Percentiles rank a stretch among this genome's conserved stretches.
Conservation (phyloP, 148 eudicot species). For the Vaccinium corymbosum region DNA sequence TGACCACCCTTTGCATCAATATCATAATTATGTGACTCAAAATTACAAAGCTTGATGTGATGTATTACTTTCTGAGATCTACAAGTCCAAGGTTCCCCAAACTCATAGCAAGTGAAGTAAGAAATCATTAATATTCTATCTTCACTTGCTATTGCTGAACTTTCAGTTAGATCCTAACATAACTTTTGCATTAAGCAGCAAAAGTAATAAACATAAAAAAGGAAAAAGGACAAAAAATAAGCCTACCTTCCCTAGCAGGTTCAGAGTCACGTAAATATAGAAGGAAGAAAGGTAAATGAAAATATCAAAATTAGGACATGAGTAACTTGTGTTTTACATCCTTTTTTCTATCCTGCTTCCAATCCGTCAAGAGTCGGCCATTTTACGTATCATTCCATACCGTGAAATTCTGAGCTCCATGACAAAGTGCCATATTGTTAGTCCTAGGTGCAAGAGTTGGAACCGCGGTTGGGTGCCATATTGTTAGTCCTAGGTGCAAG, state of each 20-base stretch:
- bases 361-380: background rate
- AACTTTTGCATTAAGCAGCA: background rate
- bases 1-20: conserved; percentile 30
- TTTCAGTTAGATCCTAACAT: conserved; percentile 31
- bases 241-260: conserved; percentile 23
- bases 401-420: conserved; percentile 52
- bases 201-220: background rate
- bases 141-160: conserved; percentile 46
- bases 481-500: conserved; percentile 29
- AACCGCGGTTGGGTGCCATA: too few species aligned
- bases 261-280: conserved; percentile 17
- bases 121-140: background rate
- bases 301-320: conserved; percentile 16
- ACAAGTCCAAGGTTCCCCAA: conserved; percentile 58
- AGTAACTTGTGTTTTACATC: background rate
- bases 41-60: conserved; percentile 50
- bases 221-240: background rate
- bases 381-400: conserved; percentile 64
- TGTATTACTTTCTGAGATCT: conserved; percentile 51
- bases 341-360: background rate
- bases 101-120: conserved; percentile 54
- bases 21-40: conserved; percentile 29
- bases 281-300: conserved; percentile 21
- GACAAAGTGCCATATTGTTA: conserved; percentile 29
- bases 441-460: too few species aligned